Conservation (phyloP, 73 alveolate genomes). For the Paramecium primaurelia region DNA sequence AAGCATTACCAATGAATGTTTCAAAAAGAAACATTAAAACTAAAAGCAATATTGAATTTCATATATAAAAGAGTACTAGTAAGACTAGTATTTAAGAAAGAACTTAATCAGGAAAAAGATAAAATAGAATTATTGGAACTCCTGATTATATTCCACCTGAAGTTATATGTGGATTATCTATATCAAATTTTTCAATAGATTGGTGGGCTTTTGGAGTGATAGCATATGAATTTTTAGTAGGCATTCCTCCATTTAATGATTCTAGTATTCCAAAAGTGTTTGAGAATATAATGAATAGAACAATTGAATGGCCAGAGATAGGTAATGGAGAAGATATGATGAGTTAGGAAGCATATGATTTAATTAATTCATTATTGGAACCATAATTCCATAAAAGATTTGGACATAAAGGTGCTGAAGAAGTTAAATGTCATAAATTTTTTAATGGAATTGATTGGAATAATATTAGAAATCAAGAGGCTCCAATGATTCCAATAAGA, state of each 20-base stretch:
- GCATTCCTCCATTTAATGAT: constrained; percentile 73
- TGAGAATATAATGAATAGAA: constrained; percentile 39
- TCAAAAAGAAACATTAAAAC: neutral
- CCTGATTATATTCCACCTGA: constrained; percentile 66
- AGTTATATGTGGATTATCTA: constrained; percentile 50
- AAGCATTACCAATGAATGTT: neutral
- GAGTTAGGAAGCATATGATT: constrained; percentile 65
- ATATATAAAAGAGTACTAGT: neutral
- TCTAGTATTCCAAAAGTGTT: constrained; percentile 57
- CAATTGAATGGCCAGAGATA: constrained; percentile 54
- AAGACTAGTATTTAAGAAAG: neutral
- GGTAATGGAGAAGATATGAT: constrained; percentile 67
- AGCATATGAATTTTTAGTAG: constrained; percentile 72
- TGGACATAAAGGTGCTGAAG: constrained; percentile 65
- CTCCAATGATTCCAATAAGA: constrained; percentile 51
- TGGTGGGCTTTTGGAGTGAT: constrained; percentile 83
- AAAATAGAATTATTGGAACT: constrained; percentile 57
- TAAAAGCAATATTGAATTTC: neutral
- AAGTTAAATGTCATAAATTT: constrained; percentile 65
- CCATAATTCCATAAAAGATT: constrained; percentile 63
- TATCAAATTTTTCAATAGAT: constrained; percentile 56
- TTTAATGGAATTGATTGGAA: constrained; percentile 65
- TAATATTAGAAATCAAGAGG: constrained; percentile 31
- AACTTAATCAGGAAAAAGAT: constrained; percentile 32
- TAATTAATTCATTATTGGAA: constrained; percentile 65